Evolutionary conservation across 2,329 filamentous ascomycete species (phyloP), one percentile per base, ranked within the genome.

Genomic region (Fusarium annulatum): DNA sequence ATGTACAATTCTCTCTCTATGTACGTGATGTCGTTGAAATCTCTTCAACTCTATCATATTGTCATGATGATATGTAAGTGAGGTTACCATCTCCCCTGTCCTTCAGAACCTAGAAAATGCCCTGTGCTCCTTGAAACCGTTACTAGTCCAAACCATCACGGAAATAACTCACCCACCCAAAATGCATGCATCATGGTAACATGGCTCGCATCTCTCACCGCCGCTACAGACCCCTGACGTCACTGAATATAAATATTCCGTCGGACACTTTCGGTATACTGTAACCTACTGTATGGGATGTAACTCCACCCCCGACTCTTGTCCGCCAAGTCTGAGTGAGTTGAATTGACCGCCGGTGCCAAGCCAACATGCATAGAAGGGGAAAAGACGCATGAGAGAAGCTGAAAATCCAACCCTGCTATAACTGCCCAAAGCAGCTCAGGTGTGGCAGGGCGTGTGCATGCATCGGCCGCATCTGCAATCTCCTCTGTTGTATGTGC

Each of bases 401-500:
- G 45, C 58, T 55, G 41, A 46, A 26, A 45, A n/a, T 34, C 18
- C 34, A 6, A 26, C n/a, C 21, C 56, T 39, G 39, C 39, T 39
- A 41, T 7, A 61, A 19, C 7, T 45, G 10, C 38, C 57, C 34
- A 39, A 52, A 62, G 36, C 33, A 66, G 34, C 11, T n/a, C 19
- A 63, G 48, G 64, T 53, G 57, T 68, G 65, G 65, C 36, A 49
- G 65, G 65, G 65, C 65, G 65, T 68, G 65, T 69, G 56, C 65
- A 69, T 64, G 19, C 33, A 41, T 49, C 33, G 10, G 23, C 18
- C 36, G 55, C 34, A 48, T 46, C 60, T 63, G 57, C 51, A 53
- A 53, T 28, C 34, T 53, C 46, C 28, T 23, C 46, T 49, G 46
- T 30, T 30, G n/a, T 26, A 16, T 30, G 30, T 30, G 11, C 30